phyloP scores from a whole-genome alignment of 108 stramenopile genomes.

The Conticribra guillardii region DNA sequence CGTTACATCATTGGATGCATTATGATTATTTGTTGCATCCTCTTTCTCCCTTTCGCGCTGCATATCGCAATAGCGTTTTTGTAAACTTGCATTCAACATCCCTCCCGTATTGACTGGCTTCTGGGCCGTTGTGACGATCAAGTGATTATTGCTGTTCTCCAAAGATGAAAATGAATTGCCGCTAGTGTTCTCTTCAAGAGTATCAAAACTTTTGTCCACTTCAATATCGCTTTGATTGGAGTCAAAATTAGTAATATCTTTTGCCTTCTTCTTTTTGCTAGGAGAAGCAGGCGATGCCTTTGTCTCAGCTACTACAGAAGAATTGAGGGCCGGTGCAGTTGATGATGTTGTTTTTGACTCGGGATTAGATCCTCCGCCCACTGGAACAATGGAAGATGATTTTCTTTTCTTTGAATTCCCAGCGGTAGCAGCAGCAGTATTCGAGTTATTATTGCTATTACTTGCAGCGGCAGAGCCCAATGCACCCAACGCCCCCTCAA shows the following conservation, averaged over 20 bases:
- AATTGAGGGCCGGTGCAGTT: too few relatives aligned
- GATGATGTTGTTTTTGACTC: neutral
- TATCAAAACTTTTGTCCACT: neutral
- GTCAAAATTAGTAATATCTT: neutral
- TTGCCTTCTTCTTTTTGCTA: neutral
- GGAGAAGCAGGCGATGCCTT: neutral
- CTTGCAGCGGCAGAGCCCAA: slow-evolving; percentile 10
- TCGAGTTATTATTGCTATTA: slow-evolving; percentile 5
- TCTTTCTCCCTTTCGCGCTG: slow-evolving; percentile 47
- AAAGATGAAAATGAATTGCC: too few relatives aligned
- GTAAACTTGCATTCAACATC: slow-evolving; percentile 72
- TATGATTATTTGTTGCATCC: slow-evolving; percentile 1
- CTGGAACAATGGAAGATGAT: slow-evolving; percentile 7
- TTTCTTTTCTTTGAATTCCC: slow-evolving; percentile 32
- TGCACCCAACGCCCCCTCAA: slow-evolving; percentile 49
- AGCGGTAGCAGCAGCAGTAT: neutral
- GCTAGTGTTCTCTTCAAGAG: neutral
- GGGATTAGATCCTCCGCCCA: slow-evolving; percentile 15
- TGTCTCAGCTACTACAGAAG: neutral
- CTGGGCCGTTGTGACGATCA: slow-evolving; percentile 2
- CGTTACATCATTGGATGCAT: slow-evolving; percentile 15
- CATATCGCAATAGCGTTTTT: slow-evolving; percentile 66
- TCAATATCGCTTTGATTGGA: neutral
- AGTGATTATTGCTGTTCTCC: slow-evolving; percentile 1
- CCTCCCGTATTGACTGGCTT: slow-evolving; percentile 29